Conservation (phyloP, 116 monocot species). For the Papilionanthe hybrid region DNA sequence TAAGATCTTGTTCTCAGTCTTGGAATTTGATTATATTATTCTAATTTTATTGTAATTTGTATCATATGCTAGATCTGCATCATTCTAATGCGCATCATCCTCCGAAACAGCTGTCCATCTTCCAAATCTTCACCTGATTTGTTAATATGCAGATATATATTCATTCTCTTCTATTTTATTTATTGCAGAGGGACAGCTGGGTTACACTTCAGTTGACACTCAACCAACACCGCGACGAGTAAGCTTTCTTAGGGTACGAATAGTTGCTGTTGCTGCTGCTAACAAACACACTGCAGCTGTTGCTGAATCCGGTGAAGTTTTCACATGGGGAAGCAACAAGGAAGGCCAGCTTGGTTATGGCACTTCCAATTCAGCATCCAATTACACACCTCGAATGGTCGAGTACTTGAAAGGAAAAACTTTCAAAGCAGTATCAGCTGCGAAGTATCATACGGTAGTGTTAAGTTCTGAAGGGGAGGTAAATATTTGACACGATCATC, state of each 20-base stretch:
- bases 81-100: neutral
- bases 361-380: slow-evolving; percentile 96
- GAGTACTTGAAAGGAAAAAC: slow-evolving; percentile 93
- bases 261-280: slow-evolving; percentile 85
- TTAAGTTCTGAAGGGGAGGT: slow-evolving; percentile 90
- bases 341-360: slow-evolving; percentile 99
- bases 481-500: slow-evolving; percentile 7
- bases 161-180: neutral
- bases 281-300: slow-evolving; percentile 94
- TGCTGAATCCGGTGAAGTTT: slow-evolving; percentile 91
- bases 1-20: neutral
- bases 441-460: slow-evolving; percentile 88
- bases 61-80: neutral
- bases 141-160: neutral
- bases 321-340: slow-evolving; percentile 98
- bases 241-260: slow-evolving; percentile 63
- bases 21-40: neutral
- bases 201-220: slow-evolving; percentile 94
- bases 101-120: neutral
- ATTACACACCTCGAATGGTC: slow-evolving; percentile 84
- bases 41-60: neutral
- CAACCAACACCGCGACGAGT: slow-evolving; percentile 94
- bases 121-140: neutral
- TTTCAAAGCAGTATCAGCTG: slow-evolving; percentile 72
- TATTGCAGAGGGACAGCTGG: slow-evolving; percentile 91